Base-by-base conservation (phyloP, 345 rosid genomes). In the Eucalyptus rudis region DNA sequence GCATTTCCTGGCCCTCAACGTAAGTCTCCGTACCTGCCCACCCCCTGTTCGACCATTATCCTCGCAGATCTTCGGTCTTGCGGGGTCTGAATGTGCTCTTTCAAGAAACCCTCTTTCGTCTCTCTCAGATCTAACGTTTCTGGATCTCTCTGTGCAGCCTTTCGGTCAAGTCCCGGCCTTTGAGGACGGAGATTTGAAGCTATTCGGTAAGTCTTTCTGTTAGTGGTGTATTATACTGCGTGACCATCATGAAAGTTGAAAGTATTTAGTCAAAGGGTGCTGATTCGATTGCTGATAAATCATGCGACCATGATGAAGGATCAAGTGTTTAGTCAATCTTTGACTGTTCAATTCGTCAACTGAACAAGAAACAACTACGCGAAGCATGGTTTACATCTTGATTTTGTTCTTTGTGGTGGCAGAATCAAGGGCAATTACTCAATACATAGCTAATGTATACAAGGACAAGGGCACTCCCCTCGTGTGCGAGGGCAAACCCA, bases 341-440 rank as follows among this genome's bases (percentile, higher is more conserved):
- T 62, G 71, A 62, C 9, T 62, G 33, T 62, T 29, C 71, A 29
- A 29, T 62, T n/a, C 7, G 71, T 62, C 71, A 13, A 62, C 71
- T 29, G 17, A 27, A 6, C 31, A 29, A 33, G 33, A 62, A 87
- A n/a, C 44, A 20, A 3, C 31, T 49, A 64, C 17, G 88, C 89
- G 49, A 31, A 36, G 29, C 6, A 40, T 47, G 4, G 16, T 25
- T 24, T 49, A 14, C 3, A 17, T 80, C 43, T 31, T 58, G 56
- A 71, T 15, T 56, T 11, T 56, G 85, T 22, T 58, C 49, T 87
- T 88, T 87, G 40, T 20, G 33, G 81, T 92, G 47, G 86, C 93
- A 97, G 98, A 97, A 89, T 97, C 99, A 79, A 96, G 98, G 93
- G 99, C 99, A 45, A 94, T 95, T 27, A 94, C 95, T 31, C 90